Base-by-base conservation (phyloP, 2,329 filamentous ascomycete genomes). In the Fusarium sp. region DNA sequence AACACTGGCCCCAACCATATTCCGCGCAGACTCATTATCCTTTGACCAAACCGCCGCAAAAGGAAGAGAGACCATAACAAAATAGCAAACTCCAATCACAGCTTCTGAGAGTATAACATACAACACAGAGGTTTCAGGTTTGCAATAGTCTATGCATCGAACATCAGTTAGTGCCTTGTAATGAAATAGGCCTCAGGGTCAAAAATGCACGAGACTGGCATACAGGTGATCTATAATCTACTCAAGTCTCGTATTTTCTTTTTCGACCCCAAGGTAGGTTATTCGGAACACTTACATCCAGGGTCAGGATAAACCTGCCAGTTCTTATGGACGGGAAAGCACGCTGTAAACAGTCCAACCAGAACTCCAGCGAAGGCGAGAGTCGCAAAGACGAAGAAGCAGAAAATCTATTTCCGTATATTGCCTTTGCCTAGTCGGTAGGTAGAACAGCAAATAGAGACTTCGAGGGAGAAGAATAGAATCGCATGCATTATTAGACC, bases 221-320 rank as follows among this genome's bases (percentile, higher is more conserved):
- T n/a, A n/a, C n/a, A n/a, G n/a, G n/a, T n/a, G n/a, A n/a, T n/a
- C n/a, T n/a, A n/a, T n/a, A n/a, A n/a, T n/a, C n/a, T n/a, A n/a
- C n/a, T n/a, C n/a, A n/a, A n/a, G n/a, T n/a, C n/a, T n/a, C n/a
- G n/a, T n/a, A n/a, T n/a, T n/a, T n/a, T n/a, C n/a, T n/a, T n/a
- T n/a, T n/a, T n/a, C n/a, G n/a, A n/a, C n/a, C 31, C 28, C 11
- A 4, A 11, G 28, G 11, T 29, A 3, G 31, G 8, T 5, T 16
- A 33, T 33, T 4, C 6, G 31, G 31, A 13, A 33, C 5, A 80
- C 83, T 71, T 74, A 86, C 84, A 83, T 7, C 86, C 86, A 9
- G 86, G 86, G 41, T 89, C 75, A 3, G 87, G 86, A 52, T 84
- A 77, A 42, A 89, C 86, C 72, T 89, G 86, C 86, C 86, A 89